phyloP scores from a whole-genome alignment of 2,329 filamentous ascomycete species.

The Cephalotrichum gorgonifer region DNA sequence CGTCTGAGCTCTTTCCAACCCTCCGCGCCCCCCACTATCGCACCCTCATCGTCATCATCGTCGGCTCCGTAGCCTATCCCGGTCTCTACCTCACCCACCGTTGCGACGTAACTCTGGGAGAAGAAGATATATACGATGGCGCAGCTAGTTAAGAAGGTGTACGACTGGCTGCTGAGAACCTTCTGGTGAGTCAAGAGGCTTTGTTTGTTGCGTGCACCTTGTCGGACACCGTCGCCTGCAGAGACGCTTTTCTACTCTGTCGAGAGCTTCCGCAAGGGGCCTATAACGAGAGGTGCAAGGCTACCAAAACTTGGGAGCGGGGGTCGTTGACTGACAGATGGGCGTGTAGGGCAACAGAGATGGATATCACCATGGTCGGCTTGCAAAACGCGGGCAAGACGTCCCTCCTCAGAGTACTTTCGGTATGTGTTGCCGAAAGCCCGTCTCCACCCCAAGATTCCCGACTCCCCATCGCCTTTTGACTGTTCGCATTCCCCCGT shows the following conservation, averaged over 20 bases:
- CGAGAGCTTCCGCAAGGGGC: neutral
- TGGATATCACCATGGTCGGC: slow-evolving; percentile 99
- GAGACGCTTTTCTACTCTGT: neutral
- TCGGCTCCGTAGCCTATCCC: neutral
- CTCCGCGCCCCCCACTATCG: slow-evolving; percentile 1
- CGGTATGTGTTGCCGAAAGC: slow-evolving; percentile 52
- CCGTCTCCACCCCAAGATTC: neutral
- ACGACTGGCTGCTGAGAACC: slow-evolving; percentile 95
- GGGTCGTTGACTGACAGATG: slow-evolving; percentile 2
- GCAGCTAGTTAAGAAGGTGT: slow-evolving; percentile 84
- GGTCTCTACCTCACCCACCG: neutral
- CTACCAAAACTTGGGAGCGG: neutral
- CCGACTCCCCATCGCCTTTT: neutral
- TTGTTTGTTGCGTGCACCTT: neutral
- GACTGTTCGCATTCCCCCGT: neutral
- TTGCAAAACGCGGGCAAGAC: slow-evolving; percentile 98
- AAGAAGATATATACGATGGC: slow-evolving; percentile 50
- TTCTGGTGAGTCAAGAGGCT: slow-evolving; percentile 67
- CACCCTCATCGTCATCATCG: neutral
- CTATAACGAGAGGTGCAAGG: neutral
- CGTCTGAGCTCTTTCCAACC: neutral
- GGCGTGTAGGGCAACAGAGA: slow-evolving; percentile 80
- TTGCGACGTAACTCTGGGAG: neutral
- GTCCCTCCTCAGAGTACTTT: slow-evolving; percentile 82
- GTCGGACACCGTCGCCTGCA: neutral